These are phyloP conservation scores for Neopestalotiopsis clavispora DNA, from an alignment of 2,329 filamentous ascomycete genomes.

Conservation along the genomic window DNA sequence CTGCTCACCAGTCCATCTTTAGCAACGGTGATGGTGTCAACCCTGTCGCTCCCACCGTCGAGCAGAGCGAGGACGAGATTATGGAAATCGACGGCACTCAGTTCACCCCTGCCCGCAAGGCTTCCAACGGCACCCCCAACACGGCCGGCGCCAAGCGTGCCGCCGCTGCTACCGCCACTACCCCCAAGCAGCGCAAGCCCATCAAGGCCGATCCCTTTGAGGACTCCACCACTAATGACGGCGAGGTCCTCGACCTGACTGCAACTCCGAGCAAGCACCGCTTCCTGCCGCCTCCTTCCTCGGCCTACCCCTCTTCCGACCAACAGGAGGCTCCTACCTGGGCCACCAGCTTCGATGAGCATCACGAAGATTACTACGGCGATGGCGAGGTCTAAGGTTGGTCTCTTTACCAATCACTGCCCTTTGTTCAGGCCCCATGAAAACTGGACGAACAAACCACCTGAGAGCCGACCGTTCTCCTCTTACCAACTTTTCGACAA, in stretches of 20 bases:
- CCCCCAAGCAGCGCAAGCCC: conserved; percentile 11
- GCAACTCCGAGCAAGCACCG: not conserved
- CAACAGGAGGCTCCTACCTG: not conserved
- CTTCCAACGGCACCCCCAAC: not conserved
- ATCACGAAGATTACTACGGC: not conserved
- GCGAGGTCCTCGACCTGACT: not conserved
- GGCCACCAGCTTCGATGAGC: not conserved
- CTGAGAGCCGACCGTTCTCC: too few species aligned
- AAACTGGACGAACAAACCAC: too few species aligned
- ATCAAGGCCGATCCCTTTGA: conserved; percentile 29
- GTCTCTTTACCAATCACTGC: too few species aligned
- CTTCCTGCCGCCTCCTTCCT: not conserved
- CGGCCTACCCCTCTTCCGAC: not conserved
- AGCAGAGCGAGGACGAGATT: conserved; percentile 18
- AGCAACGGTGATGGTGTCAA: not conserved
- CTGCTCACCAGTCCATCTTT: not conserved
- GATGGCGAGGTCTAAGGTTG: conserved; percentile 3
- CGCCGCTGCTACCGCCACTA: not conserved
- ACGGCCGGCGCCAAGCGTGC: not conserved
- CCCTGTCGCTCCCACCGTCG: not conserved
- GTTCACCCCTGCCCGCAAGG: conserved; percentile 7
- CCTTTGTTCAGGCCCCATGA: too few species aligned
- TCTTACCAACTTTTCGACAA: too few species aligned
- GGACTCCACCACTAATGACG: not conserved
- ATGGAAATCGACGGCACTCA: conserved; percentile 16